Evolutionary conservation across 257 asterid species (phyloP).

Genomic region (Solanum arcanum): DNA sequence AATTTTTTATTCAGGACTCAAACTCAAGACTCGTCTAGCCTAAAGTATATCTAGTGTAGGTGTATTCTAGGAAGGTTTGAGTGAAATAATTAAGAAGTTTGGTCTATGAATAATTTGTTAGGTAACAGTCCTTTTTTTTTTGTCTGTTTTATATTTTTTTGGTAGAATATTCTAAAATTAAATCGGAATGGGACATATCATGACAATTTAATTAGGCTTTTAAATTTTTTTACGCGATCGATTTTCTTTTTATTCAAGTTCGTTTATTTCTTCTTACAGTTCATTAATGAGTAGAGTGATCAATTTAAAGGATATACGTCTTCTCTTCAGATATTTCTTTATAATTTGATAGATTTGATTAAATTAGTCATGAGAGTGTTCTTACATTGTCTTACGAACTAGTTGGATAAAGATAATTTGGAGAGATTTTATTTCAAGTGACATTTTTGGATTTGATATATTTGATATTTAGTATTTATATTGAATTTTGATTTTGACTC

Average conservation of each 20-base stretch:
- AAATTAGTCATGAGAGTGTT: neutral
- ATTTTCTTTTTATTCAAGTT: no score
- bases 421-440: neutral
- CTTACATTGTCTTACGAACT: neutral
- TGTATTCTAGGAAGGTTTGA: neutral
- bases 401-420: neutral
- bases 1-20: neutral
- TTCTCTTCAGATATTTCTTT: neutral
- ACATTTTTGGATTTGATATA: neutral
- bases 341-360: no score
- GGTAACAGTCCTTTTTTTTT: neutral
- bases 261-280: no score
- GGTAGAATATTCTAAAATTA: neutral
- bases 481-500: neutral
- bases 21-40: neutral
- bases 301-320: no score
- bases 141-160: neutral
- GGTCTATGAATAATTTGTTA: neutral
- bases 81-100: neutral
- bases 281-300: neutral
- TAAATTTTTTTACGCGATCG: neutral
- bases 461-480: rapidly evolving
- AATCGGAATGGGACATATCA: neutral
- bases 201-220: neutral
- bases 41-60: neutral